Percentiles rank a stretch among this genome's conserved stretches.
Evolutionary conservation across 805 yeast species (phyloP).

Genomic region (Barnettozyma pratensis): DNA sequence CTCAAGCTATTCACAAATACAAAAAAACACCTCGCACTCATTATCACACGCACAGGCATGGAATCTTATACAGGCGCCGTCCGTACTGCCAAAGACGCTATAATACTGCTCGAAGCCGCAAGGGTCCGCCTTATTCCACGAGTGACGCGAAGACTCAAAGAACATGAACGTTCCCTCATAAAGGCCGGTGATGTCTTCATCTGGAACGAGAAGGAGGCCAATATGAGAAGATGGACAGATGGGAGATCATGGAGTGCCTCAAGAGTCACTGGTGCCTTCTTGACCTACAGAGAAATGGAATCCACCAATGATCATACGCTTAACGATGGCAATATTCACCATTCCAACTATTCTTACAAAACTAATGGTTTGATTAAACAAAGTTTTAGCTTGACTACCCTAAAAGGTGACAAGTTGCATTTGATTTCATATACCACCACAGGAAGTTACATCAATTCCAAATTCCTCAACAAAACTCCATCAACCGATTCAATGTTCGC

Average conservation of each 20-base stretch:
- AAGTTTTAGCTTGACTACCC: slow-evolving; percentile 52
- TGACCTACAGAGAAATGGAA: slow-evolving; percentile 61
- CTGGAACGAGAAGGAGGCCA: slow-evolving; percentile 69
- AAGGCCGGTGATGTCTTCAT: slow-evolving; percentile 57
- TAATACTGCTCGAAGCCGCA: slow-evolving; percentile 61
- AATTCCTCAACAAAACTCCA: slow-evolving; percentile 33
- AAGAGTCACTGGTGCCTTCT: slow-evolving; percentile 58
- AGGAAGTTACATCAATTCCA: slow-evolving; percentile 24
- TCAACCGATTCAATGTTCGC: slow-evolving; percentile 34
- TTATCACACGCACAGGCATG: slow-evolving; percentile 26
- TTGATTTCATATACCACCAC: slow-evolving; percentile 50
- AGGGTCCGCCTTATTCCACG: slow-evolving; percentile 50
- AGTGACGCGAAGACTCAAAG: slow-evolving; percentile 53
- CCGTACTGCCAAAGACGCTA: slow-evolving; percentile 54
- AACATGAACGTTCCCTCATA: slow-evolving; percentile 43
- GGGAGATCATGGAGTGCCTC: slow-evolving; percentile 72
- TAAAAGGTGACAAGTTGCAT: slow-evolving; percentile 50
- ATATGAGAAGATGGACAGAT: slow-evolving; percentile 77
- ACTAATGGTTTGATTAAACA: slow-evolving; percentile 58
- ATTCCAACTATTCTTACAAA: slow-evolving; percentile 31
- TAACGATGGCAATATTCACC: not conserved
- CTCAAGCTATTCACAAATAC: not conserved
- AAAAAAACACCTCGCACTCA: not conserved
- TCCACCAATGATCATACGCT: slow-evolving; percentile 1
- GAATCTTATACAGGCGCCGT: slow-evolving; percentile 61